These are phyloP conservation scores for Periconia macrospinosa DNA, from an alignment of 2,329 filamentous ascomycete genomes.

Conservation along the genomic window DNA sequence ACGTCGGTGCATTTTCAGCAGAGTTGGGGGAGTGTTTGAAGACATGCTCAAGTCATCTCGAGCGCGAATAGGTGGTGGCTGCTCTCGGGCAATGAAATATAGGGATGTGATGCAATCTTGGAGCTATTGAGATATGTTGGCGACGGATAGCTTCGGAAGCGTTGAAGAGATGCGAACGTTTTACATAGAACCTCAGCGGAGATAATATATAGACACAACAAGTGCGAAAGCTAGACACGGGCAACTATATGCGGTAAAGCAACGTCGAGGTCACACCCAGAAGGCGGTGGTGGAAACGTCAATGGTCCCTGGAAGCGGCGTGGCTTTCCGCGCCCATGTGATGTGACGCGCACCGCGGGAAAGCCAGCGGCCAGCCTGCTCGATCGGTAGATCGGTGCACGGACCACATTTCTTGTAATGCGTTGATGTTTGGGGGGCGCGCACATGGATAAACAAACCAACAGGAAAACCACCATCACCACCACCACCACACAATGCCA, in stretches of 20 bases:
- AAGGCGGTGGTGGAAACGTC: background rate
- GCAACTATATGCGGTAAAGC: background rate
- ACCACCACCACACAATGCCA: conserved; percentile 50
- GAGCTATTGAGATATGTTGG: too few species aligned
- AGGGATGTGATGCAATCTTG: too few species aligned
- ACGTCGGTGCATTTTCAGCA: conserved; percentile 28
- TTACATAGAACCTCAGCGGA: too few species aligned
- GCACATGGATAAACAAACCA: conserved; percentile 12
- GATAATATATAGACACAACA: background rate
- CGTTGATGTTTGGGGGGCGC: conserved; percentile 9
- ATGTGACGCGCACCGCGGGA: background rate
- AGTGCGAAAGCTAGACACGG: background rate
- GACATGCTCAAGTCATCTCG: conserved; percentile 21
- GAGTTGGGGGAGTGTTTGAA: conserved; percentile 18
- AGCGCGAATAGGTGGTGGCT: background rate
- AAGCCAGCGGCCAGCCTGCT: background rate
- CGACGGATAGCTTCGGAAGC: too few species aligned
- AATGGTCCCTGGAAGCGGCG: background rate
- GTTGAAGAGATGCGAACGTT: too few species aligned
- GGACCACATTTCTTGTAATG: too few species aligned
- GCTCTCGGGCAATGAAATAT: background rate
- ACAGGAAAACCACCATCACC: conserved; percentile 3
- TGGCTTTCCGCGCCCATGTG: background rate
- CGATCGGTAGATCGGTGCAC: background rate
- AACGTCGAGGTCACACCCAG: background rate